These are phyloP conservation scores for Magnolia sinica DNA, from an alignment of 164 flowering plant genomes.

Conservation along the genomic window DNA sequence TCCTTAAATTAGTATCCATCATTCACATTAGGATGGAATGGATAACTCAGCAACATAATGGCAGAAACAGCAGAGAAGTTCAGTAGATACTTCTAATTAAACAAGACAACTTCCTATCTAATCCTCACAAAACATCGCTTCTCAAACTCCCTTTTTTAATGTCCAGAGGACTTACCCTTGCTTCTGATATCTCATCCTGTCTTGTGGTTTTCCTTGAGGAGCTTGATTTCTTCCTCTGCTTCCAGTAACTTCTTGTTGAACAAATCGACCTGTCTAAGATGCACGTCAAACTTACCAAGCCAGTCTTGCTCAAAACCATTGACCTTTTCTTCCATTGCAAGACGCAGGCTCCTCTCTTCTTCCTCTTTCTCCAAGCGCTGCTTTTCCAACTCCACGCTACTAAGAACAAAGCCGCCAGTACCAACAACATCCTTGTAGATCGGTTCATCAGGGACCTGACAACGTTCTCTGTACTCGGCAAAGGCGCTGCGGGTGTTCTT, in stretches of 20 bases:
- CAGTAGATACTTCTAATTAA: not conserved
- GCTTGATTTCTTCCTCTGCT: slow-evolving; percentile 24
- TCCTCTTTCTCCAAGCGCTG: slow-evolving; percentile 50
- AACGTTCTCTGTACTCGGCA: slow-evolving; percentile 53
- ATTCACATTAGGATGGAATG: not conserved
- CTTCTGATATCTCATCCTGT: slow-evolving; percentile 22
- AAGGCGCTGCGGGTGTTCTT: slow-evolving; percentile 52
- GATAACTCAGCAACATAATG: not conserved
- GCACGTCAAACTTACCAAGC: slow-evolving; percentile 21
- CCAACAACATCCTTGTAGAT: slow-evolving; percentile 68
- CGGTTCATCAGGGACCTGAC: slow-evolving; percentile 55
- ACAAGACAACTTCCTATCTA: not conserved
- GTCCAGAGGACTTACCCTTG: not conserved
- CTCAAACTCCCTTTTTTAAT: not conserved
- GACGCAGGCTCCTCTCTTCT: slow-evolving; percentile 46
- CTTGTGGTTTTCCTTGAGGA: slow-evolving; percentile 30
- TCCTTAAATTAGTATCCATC: not conserved
- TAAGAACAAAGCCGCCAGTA: slow-evolving; percentile 70
- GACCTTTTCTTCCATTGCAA: slow-evolving; percentile 32
- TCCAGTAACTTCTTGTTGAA: slow-evolving; percentile 24
- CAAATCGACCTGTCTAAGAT: slow-evolving; percentile 14
- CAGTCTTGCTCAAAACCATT: slow-evolving; percentile 34
- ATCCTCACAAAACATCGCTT: not conserved
- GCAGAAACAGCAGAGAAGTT: not conserved
- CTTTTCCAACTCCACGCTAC: slow-evolving; percentile 49